phyloP scores from a whole-genome alignment of 305 asterid species.

The Solanum chacoense region DNA sequence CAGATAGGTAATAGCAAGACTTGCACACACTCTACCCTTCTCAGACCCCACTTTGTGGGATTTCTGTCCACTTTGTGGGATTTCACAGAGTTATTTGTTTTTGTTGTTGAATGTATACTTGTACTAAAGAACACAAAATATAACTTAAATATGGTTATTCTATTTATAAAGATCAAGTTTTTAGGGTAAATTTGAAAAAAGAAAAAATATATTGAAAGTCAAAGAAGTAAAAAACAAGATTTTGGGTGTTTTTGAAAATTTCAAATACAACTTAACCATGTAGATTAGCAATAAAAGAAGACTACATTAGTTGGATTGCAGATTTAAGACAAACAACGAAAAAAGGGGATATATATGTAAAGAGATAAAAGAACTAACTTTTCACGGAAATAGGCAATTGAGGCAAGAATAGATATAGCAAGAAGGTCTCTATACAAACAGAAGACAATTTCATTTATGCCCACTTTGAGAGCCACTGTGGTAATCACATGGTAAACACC shows the following conservation, averaged over 20 bases:
- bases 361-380: slow-evolving; percentile 29
- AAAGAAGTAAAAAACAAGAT: background rate
- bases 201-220: background rate
- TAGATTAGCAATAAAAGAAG: background rate
- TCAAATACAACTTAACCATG: background rate
- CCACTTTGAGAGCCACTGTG: slow-evolving; percentile 88
- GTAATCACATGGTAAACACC: slow-evolving; percentile 96
- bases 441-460: slow-evolving; percentile 82
- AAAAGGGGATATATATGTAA: background rate
- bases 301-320: background rate
- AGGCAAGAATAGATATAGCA: slow-evolving; percentile 79
- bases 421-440: slow-evolving; percentile 75
- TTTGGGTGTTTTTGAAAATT: background rate
- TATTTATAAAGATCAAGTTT: too few species aligned
- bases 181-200: too few species aligned
- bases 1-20: background rate
- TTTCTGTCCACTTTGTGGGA: background rate
- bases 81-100: background rate
- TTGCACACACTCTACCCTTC: background rate
- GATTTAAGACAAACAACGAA: background rate
- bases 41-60: background rate
- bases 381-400: slow-evolving; percentile 76
- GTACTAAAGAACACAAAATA: background rate
- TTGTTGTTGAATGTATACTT: background rate
- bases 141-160: background rate